A percentile compares a stretch with the other conserved stretches of the same genome.
Evolutionary conservation across 345 rosid genomes (phyloP).

Genomic region (Gynandropsis gynandra): DNA sequence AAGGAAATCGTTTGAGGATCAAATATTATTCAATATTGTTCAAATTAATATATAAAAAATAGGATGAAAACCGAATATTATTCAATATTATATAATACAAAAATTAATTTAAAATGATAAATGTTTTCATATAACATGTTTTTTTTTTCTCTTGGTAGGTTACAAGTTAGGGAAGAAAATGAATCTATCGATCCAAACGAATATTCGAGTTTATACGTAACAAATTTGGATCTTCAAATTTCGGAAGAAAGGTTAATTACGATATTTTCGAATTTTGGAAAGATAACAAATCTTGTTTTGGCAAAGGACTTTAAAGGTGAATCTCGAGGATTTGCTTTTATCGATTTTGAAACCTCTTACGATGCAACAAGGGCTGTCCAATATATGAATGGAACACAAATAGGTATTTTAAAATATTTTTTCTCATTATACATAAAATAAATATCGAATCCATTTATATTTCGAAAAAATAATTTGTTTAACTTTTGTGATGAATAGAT

Average conservation of each 20-base stretch:
- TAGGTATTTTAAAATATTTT: slow-evolving; percentile 10
- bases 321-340: slow-evolving; percentile 24
- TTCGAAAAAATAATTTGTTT: too few species aligned
- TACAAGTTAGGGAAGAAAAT: slow-evolving; percentile 22
- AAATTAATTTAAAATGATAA: too few species aligned
- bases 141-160: neutral
- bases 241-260: slow-evolving; percentile 16
- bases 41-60: too few species aligned
- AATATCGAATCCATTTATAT: too few species aligned
- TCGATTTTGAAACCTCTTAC: slow-evolving; percentile 15
- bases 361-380: slow-evolving; percentile 16
- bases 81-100: too few species aligned
- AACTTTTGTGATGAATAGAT: too few species aligned
- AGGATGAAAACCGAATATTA: too few species aligned
- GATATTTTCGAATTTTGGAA: slow-evolving; percentile 15
- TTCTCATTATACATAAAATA: neutral
- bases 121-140: too few species aligned
- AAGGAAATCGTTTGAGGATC: too few species aligned
- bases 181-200: slow-evolving; percentile 2
- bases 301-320: slow-evolving; percentile 23
- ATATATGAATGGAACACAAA: slow-evolving; percentile 10
- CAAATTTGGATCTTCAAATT: slow-evolving; percentile 18
- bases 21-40: too few species aligned
- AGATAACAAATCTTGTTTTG: slow-evolving; percentile 5
- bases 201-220: slow-evolving; percentile 14